Conservation (phyloP, 345 rosid species). For the Kernera saxatilis region DNA sequence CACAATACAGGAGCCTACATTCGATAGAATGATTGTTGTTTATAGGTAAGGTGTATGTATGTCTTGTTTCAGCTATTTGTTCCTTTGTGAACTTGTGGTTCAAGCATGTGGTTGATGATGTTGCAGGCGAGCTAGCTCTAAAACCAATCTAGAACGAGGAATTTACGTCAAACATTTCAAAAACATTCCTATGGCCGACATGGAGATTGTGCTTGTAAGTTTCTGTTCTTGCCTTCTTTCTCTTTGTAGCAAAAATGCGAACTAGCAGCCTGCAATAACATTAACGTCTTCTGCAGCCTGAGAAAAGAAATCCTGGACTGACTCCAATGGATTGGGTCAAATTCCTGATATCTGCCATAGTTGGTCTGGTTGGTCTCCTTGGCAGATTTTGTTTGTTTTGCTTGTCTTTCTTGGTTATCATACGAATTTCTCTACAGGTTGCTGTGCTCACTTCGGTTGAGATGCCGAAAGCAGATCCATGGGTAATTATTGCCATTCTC, state of each 20-base stretch:
- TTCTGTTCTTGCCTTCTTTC: conserved; percentile 23
- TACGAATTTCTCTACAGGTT: conserved; percentile 42
- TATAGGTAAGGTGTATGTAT: conserved; percentile 56
- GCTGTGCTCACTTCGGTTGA: conserved; percentile 74
- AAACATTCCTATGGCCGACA: conserved; percentile 98
- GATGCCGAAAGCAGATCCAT: conserved; percentile 74
- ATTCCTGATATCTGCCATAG: conserved; percentile 80
- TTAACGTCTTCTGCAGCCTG: conserved; percentile 58
- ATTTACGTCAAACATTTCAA: conserved; percentile 89
- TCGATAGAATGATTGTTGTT: conserved; percentile 90
- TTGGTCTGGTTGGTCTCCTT: conserved; percentile 75
- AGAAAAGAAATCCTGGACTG: conserved; percentile 93
- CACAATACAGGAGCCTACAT: conserved; percentile 86
- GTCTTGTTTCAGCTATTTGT: conserved; percentile 14
- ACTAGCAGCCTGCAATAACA: neutral
- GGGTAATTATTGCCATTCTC: conserved; percentile 81
- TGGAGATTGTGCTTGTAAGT: conserved; percentile 97
- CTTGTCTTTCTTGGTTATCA: neutral
- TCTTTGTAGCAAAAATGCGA: neutral
- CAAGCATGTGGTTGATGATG: conserved; percentile 14
- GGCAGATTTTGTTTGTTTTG: neutral
- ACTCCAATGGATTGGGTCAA: conserved; percentile 99
- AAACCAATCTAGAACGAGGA: conserved; percentile 55
- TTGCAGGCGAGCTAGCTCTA: conserved; percentile 64
- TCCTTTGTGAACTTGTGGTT: conserved; percentile 1